A percentile compares a stretch with the other conserved stretches of the same genome.
Conservation (phyloP, 805 yeast genomes). For the Clavispora carvajalis region DNA sequence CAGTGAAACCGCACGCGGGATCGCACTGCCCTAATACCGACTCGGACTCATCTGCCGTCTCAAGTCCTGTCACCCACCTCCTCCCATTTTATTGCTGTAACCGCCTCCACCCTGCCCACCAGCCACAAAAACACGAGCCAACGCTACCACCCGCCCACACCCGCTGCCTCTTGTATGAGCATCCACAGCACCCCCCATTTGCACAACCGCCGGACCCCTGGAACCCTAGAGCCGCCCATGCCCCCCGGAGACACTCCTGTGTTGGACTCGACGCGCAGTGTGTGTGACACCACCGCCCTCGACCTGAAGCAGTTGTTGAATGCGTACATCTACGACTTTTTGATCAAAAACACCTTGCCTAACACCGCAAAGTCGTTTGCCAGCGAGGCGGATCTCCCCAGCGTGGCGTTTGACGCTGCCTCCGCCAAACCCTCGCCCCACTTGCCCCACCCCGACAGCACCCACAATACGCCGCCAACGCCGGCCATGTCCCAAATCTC, state of each 20-base stretch:
- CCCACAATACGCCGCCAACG: constrained; percentile 21
- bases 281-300: constrained; percentile 42
- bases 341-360: constrained; percentile 65
- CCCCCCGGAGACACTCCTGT: constrained; percentile 16
- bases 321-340: constrained; percentile 82
- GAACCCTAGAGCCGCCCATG: constrained; percentile 3
- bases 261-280: constrained; percentile 22
- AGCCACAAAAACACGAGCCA: too few relatives aligned
- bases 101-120: too few relatives aligned
- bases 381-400: constrained; percentile 69
- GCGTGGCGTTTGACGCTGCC: constrained; percentile 8
- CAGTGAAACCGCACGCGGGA: too few relatives aligned
- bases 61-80: too few relatives aligned
- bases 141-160: background rate
- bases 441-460: constrained; percentile 1
- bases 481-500: constrained; percentile 24
- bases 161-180: constrained; percentile 20
- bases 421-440: constrained; percentile 19
- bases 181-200: constrained; percentile 34
- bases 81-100: too few relatives aligned
- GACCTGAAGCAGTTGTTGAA: constrained; percentile 59
- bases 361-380: constrained; percentile 71
- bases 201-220: constrained; percentile 27
- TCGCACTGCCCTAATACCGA: too few relatives aligned
- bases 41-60: too few relatives aligned